Evolutionary conservation across 177 flowering plant genomes (phyloP).

Genomic region (Vitis hybrid): DNA sequence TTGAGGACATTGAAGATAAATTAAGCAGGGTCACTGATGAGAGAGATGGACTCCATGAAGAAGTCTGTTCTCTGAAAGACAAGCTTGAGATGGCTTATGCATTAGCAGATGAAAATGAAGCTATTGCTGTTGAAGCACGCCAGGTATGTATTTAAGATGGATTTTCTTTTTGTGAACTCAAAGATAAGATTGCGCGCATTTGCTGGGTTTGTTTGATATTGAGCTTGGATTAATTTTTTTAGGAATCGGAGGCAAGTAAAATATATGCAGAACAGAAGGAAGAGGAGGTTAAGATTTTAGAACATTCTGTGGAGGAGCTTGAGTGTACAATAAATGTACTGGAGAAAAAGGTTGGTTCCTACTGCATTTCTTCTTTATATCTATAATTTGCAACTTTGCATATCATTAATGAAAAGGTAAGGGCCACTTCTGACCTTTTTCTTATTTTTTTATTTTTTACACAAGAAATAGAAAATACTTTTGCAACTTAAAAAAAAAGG

Average conservation of each 20-base stretch:
- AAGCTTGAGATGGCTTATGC: conserved; percentile 72
- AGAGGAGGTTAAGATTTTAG: conserved; percentile 87
- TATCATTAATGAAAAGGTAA: background rate
- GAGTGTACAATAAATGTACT: conserved; percentile 75
- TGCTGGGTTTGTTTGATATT: conserved; percentile 1
- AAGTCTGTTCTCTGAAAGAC: conserved; percentile 49
- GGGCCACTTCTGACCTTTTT: no score
- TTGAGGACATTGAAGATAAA: conserved; percentile 42
- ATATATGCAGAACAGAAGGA: conserved; percentile 84
- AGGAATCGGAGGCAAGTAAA: conserved; percentile 82
- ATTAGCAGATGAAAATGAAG: conserved; percentile 86
- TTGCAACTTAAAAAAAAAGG: no score
- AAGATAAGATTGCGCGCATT: background rate
- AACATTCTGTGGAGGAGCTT: conserved; percentile 84
- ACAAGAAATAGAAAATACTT: no score
- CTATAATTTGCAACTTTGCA: background rate
- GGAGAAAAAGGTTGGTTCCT: conserved; percentile 67
- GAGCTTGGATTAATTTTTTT: conserved; percentile 9
- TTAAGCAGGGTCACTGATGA: conserved; percentile 42
- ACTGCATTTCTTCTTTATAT: background rate
- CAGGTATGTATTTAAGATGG: conserved; percentile 44
- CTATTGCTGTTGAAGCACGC: conserved; percentile 78
- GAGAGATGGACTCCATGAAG: conserved; percentile 55
- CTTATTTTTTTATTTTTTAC: no score
- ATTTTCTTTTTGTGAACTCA: background rate